A percentile compares a stretch with the other conserved stretches of the same genome.
phyloP scores from a whole-genome alignment of 2,329 filamentous ascomycete species.

The Colletotrichum kahawae region DNA sequence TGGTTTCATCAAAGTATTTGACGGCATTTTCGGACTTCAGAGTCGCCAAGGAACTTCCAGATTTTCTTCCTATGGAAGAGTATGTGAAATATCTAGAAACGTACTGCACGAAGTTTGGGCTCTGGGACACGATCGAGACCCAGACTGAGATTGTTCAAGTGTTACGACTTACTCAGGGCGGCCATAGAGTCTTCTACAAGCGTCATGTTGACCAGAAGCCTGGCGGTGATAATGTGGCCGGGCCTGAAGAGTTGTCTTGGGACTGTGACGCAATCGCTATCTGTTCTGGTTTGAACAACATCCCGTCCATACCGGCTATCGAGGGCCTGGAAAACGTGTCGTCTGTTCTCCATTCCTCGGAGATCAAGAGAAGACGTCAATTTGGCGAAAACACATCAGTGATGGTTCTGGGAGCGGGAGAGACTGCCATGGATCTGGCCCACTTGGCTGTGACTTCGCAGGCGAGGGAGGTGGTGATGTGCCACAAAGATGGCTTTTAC shows the following conservation, averaged over 20 bases:
- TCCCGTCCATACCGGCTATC: conserved; percentile 42
- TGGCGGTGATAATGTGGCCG: not conserved
- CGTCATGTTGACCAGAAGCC: not conserved
- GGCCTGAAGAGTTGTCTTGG: conserved; percentile 24
- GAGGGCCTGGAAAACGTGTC: conserved; percentile 41
- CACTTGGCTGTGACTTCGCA: conserved; percentile 48
- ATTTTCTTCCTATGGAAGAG: conserved; percentile 45
- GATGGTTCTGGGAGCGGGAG: conserved; percentile 48
- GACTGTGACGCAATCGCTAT: conserved; percentile 50
- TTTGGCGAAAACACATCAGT: conserved; percentile 45
- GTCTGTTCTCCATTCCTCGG: conserved; percentile 46
- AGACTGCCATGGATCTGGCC: conserved; percentile 51
- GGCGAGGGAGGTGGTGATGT: conserved; percentile 46
- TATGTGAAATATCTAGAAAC: conserved; percentile 49
- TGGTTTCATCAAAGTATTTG: conserved; percentile 55
- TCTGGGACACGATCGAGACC: conserved; percentile 42
- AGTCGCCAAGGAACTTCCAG: conserved; percentile 42
- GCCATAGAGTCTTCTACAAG: not conserved
- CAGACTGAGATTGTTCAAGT: conserved; percentile 34
- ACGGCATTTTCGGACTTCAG: conserved; percentile 57
- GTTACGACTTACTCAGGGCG: conserved; percentile 9
- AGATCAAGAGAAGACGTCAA: conserved; percentile 45
- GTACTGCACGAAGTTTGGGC: conserved; percentile 42
- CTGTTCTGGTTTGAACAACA: conserved; percentile 50
- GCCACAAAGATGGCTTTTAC: conserved; percentile 51